A percentile compares a stretch with the other conserved stretches of the same genome.
phyloP scores from a whole-genome alignment of 306 rosid species.

The Myrica gale region DNA sequence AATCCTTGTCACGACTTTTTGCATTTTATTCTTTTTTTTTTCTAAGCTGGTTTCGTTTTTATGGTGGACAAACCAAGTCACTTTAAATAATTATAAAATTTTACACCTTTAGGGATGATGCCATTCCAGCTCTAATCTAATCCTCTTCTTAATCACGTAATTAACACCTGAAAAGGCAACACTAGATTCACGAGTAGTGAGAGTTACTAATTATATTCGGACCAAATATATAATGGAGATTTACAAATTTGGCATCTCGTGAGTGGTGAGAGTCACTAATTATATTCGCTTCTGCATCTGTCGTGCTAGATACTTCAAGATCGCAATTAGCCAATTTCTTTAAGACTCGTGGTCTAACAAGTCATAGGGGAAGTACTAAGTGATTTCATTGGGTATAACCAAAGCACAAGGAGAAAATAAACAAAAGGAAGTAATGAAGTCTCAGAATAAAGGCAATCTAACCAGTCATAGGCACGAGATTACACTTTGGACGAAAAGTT shows the following conservation, averaged over 20 bases:
- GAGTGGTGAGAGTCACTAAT: too few relatives aligned
- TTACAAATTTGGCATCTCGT: too few relatives aligned
- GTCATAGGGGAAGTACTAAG: not conserved
- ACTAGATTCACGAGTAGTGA: not conserved
- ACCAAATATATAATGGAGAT: too few relatives aligned
- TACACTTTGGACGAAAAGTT: slow-evolving; percentile 36
- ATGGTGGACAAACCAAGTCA: not conserved
- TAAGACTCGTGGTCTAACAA: not conserved
- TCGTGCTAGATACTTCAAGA: too few relatives aligned
- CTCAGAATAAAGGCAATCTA: slow-evolving; percentile 24
- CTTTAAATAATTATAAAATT: not conserved
- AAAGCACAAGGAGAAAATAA: not conserved
- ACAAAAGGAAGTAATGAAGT: not conserved
- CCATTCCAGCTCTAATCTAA: not conserved
- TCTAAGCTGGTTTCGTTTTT: not conserved
- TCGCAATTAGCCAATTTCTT: not conserved
- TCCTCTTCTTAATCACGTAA: not conserved
- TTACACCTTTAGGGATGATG: not conserved
- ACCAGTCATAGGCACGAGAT: slow-evolving; percentile 11
- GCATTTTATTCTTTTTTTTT: not conserved
- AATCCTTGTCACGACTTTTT: not conserved
- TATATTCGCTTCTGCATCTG: too few relatives aligned
- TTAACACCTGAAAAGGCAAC: not conserved
- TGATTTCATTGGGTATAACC: not conserved
- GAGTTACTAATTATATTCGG: too few relatives aligned